A percentile compares a stretch with the other conserved stretches of the same genome.
These are phyloP conservation scores for Thelephora terrestris DNA, from an alignment of 1,284 basidiomycete genomes.

Conservation along the genomic window DNA sequence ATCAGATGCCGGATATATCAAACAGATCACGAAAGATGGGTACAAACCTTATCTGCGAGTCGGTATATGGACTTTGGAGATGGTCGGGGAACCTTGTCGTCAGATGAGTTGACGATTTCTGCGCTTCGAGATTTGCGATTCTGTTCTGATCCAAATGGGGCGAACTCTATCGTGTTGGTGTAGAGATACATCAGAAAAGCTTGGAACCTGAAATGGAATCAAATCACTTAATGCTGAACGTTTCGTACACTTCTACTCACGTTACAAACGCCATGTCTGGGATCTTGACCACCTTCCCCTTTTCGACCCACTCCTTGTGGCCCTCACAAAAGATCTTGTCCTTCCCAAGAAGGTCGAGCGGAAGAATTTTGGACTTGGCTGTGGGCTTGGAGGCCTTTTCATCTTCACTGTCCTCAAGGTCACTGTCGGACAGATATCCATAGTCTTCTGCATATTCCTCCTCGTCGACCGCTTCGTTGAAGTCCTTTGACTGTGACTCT, in stretches of 20 bases:
- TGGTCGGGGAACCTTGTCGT: constrained; percentile 5
- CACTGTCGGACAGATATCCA: too few species aligned
- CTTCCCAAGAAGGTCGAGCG: too few species aligned
- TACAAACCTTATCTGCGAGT: constrained; percentile 11
- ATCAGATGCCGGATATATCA: too few species aligned
- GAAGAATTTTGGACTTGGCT: too few species aligned
- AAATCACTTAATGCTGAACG: neutral
- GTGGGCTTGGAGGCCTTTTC: too few species aligned
- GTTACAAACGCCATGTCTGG: neutral
- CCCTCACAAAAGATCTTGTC: too few species aligned
- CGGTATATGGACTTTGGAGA: constrained; percentile 17
- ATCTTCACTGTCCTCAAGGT: neutral
- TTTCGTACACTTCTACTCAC: neutral
- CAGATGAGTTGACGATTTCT: neutral
- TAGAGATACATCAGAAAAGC: constrained; percentile 15
- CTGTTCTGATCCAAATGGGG: constrained; percentile 12
- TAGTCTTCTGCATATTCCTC: neutral
- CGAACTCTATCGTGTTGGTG: constrained; percentile 11
- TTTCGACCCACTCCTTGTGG: too few species aligned
- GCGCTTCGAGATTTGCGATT: neutral
- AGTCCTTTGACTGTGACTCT: too few species aligned
- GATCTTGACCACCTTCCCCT: neutral
- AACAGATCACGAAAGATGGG: too few species aligned
- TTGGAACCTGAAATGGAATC: constrained; percentile 11
- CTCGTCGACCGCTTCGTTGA: neutral